phyloP scores from a whole-genome alignment of 495 filamentous ascomycete species.

The Penicillium mononematosum region DNA sequence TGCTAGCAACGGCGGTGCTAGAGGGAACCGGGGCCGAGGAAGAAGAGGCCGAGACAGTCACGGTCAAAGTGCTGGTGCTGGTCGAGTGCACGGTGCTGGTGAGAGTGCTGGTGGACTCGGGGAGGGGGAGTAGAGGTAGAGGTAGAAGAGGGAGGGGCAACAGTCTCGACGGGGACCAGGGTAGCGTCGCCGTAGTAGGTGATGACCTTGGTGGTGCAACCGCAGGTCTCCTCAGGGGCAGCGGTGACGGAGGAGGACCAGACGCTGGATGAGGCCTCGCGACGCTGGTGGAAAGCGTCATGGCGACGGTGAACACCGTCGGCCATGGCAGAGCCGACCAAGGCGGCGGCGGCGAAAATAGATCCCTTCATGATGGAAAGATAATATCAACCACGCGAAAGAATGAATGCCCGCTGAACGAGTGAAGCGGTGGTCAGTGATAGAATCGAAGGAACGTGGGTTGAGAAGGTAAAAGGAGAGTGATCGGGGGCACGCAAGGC shows the following conservation, averaged over 20 bases:
- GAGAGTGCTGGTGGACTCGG: slow-evolving; percentile 23
- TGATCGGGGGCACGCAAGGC: slow-evolving; percentile 47
- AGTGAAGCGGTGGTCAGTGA: slow-evolving; percentile 83
- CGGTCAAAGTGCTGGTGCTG: slow-evolving; percentile 43
- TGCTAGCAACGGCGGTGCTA: slow-evolving; percentile 23
- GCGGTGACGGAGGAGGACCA: slow-evolving; percentile 28
- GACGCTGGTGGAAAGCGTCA: slow-evolving; percentile 56
- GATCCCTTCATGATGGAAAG: slow-evolving; percentile 65
- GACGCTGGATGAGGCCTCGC: slow-evolving; percentile 14
- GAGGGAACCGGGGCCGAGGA: slow-evolving; percentile 40
- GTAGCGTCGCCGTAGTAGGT: slow-evolving; percentile 59
- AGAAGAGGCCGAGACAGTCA: slow-evolving; percentile 28
- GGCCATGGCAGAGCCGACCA: slow-evolving; percentile 61
- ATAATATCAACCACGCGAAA: slow-evolving; percentile 26
- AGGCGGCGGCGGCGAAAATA: slow-evolving; percentile 63
- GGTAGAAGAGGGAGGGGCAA: slow-evolving; percentile 5
- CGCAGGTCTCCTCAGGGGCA: slow-evolving; percentile 49
- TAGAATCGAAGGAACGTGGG: slow-evolving; percentile 39
- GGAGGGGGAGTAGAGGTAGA: slow-evolving; percentile 8
- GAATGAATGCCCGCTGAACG: slow-evolving; percentile 93
- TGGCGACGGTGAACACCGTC: slow-evolving; percentile 61
- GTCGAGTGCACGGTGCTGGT: slow-evolving; percentile 38
- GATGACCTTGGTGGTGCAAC: slow-evolving; percentile 69
- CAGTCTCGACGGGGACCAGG: slow-evolving; percentile 34
- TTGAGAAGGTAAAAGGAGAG: slow-evolving; percentile 38